Conservation (phyloP, 129 eudicot genomes). For the Scalesia atractyloides region DNA sequence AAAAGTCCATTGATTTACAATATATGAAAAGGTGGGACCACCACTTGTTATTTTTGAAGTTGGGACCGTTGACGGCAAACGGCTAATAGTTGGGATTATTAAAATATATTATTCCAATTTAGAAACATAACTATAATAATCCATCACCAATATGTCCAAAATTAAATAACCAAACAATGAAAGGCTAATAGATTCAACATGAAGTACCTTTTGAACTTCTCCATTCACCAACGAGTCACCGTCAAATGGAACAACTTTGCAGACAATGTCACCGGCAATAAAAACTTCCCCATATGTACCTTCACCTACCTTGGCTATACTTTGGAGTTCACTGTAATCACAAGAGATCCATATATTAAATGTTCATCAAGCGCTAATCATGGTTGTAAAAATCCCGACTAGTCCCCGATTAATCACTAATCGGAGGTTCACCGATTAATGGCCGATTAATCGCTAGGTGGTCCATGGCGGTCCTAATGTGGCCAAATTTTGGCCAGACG, state of each 20-base stretch:
- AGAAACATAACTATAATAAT: neutral
- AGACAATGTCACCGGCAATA: conserved; percentile 72
- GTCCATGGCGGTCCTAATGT: no score
- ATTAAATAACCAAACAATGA: conserved; percentile 6
- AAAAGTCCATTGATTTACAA: no score
- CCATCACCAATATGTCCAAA: neutral
- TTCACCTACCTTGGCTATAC: conserved; percentile 82
- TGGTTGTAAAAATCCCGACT: no score
- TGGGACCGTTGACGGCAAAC: no score
- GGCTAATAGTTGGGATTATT: no score
- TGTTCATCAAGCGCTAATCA: neutral
- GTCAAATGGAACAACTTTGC: conserved; percentile 94
- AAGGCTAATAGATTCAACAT: neutral
- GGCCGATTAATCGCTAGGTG: no score
- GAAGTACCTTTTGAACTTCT: conserved; percentile 86
- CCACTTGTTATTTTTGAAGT: no score
- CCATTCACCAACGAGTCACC: conserved; percentile 87
- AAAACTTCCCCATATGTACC: conserved; percentile 99
- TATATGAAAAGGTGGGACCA: no score
- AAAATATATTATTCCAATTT: no score
- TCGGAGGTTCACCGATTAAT: no score
- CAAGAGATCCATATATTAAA: conserved; percentile 1
- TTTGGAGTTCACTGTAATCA: conserved; percentile 52
- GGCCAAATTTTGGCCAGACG: no score
- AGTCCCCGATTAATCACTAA: no score